phyloP scores from a whole-genome alignment of 1,284 basidiomycete species.

The Calocybe gambosa region DNA sequence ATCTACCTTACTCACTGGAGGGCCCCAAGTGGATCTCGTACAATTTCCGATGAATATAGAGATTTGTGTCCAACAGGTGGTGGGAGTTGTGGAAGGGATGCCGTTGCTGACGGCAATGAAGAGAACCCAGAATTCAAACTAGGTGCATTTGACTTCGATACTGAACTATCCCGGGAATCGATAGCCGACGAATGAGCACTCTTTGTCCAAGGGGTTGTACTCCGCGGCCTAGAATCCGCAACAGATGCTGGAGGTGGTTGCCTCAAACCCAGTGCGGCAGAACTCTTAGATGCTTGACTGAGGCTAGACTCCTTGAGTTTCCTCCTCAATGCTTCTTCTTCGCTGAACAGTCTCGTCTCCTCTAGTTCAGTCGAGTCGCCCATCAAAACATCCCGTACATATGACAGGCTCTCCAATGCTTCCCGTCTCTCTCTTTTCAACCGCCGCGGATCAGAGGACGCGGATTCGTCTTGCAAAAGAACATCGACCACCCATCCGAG shows the following conservation, averaged over 20 bases:
- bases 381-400: conserved; percentile 67
- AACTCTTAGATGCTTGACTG: conserved; percentile 13
- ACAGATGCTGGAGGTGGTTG: conserved; percentile 28
- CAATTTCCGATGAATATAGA: conserved; percentile 22
- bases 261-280: conserved; percentile 19
- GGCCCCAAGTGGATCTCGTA: conserved; percentile 63
- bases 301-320: conserved; percentile 3
- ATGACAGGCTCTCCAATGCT: conserved; percentile 66
- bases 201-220: conserved; percentile 14
- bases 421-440: conserved; percentile 49
- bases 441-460: conserved; percentile 31
- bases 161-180: conserved; percentile 2
- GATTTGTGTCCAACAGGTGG: conserved; percentile 25
- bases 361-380: conserved; percentile 49
- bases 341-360: conserved; percentile 16
- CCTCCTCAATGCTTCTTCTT: background rate
- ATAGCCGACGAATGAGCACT: conserved; percentile 14
- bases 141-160: conserved; percentile 1
- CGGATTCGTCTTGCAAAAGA: conserved; percentile 52
- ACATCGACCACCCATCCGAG: conserved; percentile 67
- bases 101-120: conserved; percentile 25
- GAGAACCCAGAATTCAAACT: conserved; percentile 45
- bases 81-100: conserved; percentile 34
- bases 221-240: conserved; percentile 21
- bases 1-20: conserved; percentile 23